phyloP scores from a whole-genome alignment of 192 early-diverging fungal species.

The Phycomyces blakesleeanus region DNA sequence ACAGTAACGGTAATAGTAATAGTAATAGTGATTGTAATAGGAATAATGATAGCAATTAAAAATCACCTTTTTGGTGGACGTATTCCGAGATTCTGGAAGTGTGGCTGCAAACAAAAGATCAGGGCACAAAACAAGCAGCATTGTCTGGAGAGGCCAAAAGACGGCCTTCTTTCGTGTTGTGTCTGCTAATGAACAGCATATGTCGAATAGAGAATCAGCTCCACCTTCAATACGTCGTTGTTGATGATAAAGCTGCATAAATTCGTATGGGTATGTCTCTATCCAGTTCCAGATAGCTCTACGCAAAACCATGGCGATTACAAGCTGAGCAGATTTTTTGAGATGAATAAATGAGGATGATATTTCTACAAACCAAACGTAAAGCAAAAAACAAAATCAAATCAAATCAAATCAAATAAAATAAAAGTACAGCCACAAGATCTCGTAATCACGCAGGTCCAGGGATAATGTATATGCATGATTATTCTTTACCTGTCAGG shows the following conservation, averaged over 20 bases:
- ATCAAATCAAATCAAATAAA: neutral
- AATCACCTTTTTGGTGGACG: conserved; percentile 17
- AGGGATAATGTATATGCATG: neutral
- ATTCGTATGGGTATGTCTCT: conserved; percentile 75
- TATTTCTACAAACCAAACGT: conserved; percentile 32
- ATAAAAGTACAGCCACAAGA: neutral
- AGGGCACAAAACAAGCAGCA: conserved; percentile 84
- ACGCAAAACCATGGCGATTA: conserved; percentile 68
- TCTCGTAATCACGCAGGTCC: too few species aligned
- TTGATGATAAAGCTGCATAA: conserved; percentile 61
- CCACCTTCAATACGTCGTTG: conserved; percentile 54
- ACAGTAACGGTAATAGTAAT: too few species aligned
- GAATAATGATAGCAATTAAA: neutral
- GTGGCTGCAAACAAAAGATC: conserved; percentile 65
- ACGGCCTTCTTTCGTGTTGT: conserved; percentile 56
- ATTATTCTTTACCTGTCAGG: conserved; percentile 45
- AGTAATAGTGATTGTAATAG: too few species aligned
- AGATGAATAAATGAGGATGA: conserved; percentile 47
- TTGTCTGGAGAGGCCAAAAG: conserved; percentile 84
- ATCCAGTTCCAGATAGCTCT: conserved; percentile 93
- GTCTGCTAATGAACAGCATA: conserved; percentile 55
- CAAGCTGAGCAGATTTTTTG: conserved; percentile 63
- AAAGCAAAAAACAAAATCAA: neutral
- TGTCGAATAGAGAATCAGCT: conserved; percentile 76
- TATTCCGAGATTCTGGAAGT: conserved; percentile 29